Conservation (phyloP, 164 flowering plant genomes). For the Saururus chinensis region DNA sequence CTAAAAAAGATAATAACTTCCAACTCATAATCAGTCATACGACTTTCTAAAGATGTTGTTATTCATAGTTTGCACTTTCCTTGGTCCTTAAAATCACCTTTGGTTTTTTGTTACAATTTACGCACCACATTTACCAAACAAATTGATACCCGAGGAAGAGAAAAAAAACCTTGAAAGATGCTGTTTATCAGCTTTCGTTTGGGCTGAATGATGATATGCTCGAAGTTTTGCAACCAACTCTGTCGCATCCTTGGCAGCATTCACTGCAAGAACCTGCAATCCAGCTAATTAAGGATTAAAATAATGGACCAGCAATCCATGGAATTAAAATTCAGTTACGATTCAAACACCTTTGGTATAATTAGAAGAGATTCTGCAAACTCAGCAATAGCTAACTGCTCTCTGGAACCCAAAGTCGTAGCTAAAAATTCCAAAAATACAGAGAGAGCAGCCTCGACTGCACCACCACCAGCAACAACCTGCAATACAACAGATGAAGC, state of each 20-base stretch:
- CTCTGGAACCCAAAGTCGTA: conserved; percentile 90
- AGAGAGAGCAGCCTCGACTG: conserved; percentile 90
- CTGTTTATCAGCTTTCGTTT: conserved; percentile 85
- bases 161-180: conserved; percentile 68
- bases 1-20: background rate
- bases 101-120: too few relatives aligned
- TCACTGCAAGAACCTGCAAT: conserved; percentile 85
- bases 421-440: conserved; percentile 93
- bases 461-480: conserved; percentile 99
- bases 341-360: conserved; percentile 68
- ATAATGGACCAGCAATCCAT: background rate
- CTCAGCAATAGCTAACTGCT: conserved; percentile 98
- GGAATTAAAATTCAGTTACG: background rate
- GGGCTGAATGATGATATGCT: conserved; percentile 92
- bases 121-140: background rate
- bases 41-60: background rate
- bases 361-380: conserved; percentile 87
- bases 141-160: background rate
- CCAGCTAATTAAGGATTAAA: background rate
- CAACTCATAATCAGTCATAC: background rate
- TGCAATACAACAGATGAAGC: conserved; percentile 7
- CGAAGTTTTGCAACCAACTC: conserved; percentile 90
- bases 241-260: conserved; percentile 99
- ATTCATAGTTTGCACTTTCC: too few relatives aligned
- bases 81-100: too few relatives aligned